These are phyloP conservation scores for Crithidia mellificae DNA, from an alignment of 208 protist species.

Conservation along the genomic window DNA sequence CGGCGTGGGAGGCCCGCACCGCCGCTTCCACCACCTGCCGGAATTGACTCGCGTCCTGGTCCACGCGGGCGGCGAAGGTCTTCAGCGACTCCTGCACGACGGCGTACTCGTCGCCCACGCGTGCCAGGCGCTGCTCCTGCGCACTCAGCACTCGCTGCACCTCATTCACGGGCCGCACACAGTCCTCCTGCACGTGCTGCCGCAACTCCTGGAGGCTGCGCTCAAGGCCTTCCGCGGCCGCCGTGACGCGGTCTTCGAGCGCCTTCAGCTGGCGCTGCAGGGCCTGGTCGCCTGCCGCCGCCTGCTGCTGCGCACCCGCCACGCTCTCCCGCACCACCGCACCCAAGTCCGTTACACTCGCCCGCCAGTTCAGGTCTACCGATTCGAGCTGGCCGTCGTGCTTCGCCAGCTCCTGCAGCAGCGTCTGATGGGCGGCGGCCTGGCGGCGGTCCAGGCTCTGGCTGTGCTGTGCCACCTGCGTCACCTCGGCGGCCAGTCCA, in stretches of 20 bases:
- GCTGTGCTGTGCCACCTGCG: slow-evolving; percentile 56
- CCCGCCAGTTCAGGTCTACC: slow-evolving; percentile 77
- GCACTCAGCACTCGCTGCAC: slow-evolving; percentile 32
- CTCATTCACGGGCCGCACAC: slow-evolving; percentile 42
- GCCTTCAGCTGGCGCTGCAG: slow-evolving; percentile 45
- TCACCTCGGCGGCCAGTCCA: slow-evolving; percentile 58
- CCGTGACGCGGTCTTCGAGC: slow-evolving; percentile 41
- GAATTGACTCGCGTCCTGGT: slow-evolving; percentile 57
- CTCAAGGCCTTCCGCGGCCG: slow-evolving; percentile 28
- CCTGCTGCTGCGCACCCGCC: slow-evolving; percentile 29
- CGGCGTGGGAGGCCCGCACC: slow-evolving; percentile 65
- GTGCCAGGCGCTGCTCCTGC: slow-evolving; percentile 36
- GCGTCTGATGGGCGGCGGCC: slow-evolving; percentile 56
- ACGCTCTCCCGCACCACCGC: slow-evolving; percentile 45
- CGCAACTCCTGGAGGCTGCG: slow-evolving; percentile 34
- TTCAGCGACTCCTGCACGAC: slow-evolving; percentile 51
- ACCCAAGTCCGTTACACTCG: slow-evolving; percentile 66
- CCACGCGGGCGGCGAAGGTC: slow-evolving; percentile 48
- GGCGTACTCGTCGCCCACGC: slow-evolving; percentile 40
- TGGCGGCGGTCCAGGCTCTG: slow-evolving; percentile 61
- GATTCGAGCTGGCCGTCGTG: slow-evolving; percentile 72
- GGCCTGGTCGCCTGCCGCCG: slow-evolving; percentile 31
- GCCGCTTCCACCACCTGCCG: slow-evolving; percentile 63
- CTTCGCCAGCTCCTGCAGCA: slow-evolving; percentile 72
- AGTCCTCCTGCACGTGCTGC: slow-evolving; percentile 37